Conservation (phyloP, 768 basidiomycete species). For the Suillus subaureus region DNA sequence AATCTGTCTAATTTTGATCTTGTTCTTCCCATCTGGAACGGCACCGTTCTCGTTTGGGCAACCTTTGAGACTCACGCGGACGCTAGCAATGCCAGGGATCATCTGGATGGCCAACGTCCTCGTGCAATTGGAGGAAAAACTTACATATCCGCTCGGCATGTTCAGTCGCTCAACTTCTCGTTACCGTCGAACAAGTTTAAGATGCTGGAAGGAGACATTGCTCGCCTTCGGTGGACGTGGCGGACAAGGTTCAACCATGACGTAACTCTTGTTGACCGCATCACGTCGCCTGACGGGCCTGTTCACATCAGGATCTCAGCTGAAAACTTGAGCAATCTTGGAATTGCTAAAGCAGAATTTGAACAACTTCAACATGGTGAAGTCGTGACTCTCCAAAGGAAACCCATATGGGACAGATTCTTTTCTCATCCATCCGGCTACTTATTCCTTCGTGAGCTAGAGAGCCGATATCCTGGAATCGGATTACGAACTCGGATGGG, state of each 20-base stretch:
- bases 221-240: constrained; percentile 42
- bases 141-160: constrained; percentile 51
- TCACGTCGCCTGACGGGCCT: constrained; percentile 11
- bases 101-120: constrained; percentile 50
- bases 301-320: constrained; percentile 52
- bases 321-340: constrained; percentile 50
- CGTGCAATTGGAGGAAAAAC: constrained; percentile 44
- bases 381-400: constrained; percentile 50
- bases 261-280: constrained; percentile 28
- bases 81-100: constrained; percentile 52
- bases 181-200: constrained; percentile 42
- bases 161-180: constrained; percentile 51
- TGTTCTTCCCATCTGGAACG: constrained; percentile 53
- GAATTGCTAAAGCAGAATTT: constrained; percentile 58
- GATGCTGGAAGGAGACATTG: constrained; percentile 47
- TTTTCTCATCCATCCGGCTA: constrained; percentile 47
- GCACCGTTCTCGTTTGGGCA: constrained; percentile 55
- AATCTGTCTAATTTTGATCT: constrained; percentile 44
- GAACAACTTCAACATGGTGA: constrained; percentile 69
- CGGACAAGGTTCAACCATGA: constrained; percentile 30
- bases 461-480: constrained; percentile 40
- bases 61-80: constrained; percentile 52
- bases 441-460: constrained; percentile 47
- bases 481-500: constrained; percentile 37
- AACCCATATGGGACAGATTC: constrained; percentile 66